Conservation (phyloP, 2,329 filamentous ascomycete species). For the Fusarium sp. region DNA sequence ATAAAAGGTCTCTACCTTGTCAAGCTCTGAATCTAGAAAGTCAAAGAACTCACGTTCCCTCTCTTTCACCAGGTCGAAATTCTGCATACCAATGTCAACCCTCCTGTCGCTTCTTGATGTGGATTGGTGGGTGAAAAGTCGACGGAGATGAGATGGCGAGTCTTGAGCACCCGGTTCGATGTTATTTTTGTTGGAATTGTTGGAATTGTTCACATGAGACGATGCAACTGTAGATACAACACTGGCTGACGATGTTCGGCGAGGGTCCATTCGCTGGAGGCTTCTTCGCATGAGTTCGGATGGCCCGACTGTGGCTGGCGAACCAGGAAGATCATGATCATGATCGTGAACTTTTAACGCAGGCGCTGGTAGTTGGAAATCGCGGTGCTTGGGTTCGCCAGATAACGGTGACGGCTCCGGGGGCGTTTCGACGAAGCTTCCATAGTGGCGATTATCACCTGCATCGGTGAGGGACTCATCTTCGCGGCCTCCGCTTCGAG, state of each 20-base stretch:
- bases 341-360: conserved; percentile 59
- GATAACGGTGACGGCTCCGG: conserved; percentile 47
- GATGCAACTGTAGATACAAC: conserved; percentile 40
- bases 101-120: conserved; percentile 46
- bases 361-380: conserved; percentile 67
- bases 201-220: conserved; percentile 3
- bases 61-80: conserved; percentile 73
- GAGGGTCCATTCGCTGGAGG: conserved; percentile 46
- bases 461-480: conserved; percentile 57
- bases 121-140: conserved; percentile 53
- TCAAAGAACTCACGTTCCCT: conserved; percentile 86
- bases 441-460: conserved; percentile 61
- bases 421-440: conserved; percentile 64
- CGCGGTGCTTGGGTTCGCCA: conserved; percentile 42
- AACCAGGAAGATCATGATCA: conserved; percentile 32
- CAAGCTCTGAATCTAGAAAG: conserved; percentile 85
- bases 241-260: conserved; percentile 54
- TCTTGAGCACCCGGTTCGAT: conserved; percentile 30
- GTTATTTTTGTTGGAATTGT: conserved; percentile 45
- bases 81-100: conserved; percentile 59
- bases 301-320: conserved; percentile 43
- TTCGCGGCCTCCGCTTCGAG: conserved; percentile 49
- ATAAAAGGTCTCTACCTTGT: conserved; percentile 95
- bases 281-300: conserved; percentile 33
- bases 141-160: conserved; percentile 51